Evolutionary conservation across 1,284 basidiomycete species (phyloP).

Genomic region (Bjerkandera adusta): DNA sequence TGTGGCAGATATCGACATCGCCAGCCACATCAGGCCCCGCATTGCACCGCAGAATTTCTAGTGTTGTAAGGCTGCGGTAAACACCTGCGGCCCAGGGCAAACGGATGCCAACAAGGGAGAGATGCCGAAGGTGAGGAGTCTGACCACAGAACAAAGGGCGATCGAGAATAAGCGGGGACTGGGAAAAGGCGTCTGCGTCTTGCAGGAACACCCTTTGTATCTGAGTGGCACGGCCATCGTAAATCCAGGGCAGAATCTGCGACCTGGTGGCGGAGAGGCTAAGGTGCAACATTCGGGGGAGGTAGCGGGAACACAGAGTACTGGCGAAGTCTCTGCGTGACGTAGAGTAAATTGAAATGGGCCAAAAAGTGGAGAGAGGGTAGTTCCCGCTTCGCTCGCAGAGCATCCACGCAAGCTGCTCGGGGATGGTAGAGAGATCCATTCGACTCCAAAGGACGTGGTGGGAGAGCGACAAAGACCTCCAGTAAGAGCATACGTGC

Average conservation of each 20-base stretch:
- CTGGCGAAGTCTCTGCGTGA: neutral
- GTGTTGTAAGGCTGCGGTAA: neutral
- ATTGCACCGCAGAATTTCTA: neutral
- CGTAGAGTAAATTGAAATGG: neutral
- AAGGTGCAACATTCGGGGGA: neutral
- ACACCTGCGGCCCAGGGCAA: neutral
- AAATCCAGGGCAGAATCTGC: neutral
- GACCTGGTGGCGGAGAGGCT: neutral
- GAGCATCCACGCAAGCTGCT: neutral
- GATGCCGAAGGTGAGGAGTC: neutral
- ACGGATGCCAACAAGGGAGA: neutral
- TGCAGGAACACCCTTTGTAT: neutral
- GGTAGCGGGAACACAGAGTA: neutral
- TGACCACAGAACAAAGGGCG: neutral
- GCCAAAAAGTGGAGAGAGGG: neutral
- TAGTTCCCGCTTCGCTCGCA: neutral
- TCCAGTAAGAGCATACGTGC: neutral
- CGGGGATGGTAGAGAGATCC: neutral
- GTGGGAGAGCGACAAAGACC: neutral
- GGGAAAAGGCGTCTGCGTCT: neutral
- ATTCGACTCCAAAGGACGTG: neutral
- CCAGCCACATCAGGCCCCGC: neutral
- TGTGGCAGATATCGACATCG: neutral
- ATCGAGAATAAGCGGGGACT: neutral
- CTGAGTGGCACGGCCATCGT: neutral